Base-by-base conservation (phyloP, 2,329 filamentous ascomycete species). In the Hirsutella rhossiliensis region DNA sequence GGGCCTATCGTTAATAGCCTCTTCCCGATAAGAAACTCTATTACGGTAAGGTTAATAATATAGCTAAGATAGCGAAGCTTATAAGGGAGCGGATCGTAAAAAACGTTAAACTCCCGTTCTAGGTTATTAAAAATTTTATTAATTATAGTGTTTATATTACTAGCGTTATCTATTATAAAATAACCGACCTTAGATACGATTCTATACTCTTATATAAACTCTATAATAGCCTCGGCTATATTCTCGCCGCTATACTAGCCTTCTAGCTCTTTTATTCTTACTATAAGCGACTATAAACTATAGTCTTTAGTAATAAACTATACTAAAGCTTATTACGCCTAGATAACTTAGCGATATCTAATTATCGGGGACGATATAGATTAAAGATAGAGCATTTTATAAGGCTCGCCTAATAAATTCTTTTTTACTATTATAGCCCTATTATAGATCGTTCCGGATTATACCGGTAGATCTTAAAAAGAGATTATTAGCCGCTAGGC, bases 231-330 rank as follows among this genome's bases (percentile, higher is more conserved):
- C n/a, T n/a, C n/a, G n/a, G n/a, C n/a, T 8, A 47, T 27, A n/a
- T 37, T 42, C 29, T 43, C 43, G 20, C 45, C 44, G 23, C 38
- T 46, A 37, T 49, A 43, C 18, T 40, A 11, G 6, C 45, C 45
- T 15, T 44, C 44, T 20, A 49, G 23, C 45, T 45, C 47, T 28
- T 31, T 45, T 31, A 42, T 42, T 17, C 44, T 40, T 17, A 45
- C 34, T 9, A 45, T 19, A 32, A 45, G 31, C 11, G 28, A 46
- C 30, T 46, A n/a, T 12, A 43, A 27, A 19, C 44, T 37, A 34
- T 43, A 28, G 29, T 45, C 44, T 45, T 45, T 17, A 11, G 36
- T 45, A 11, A 40, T 28, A 17, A 45, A 45, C 40, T 46, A 15
- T 27, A 41, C 44, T 46, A 30, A 46, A 46, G 3, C 44, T 41